These are phyloP conservation scores for Flaveria linearis DNA, from an alignment of 129 eudicot species.

Conservation along the genomic window DNA sequence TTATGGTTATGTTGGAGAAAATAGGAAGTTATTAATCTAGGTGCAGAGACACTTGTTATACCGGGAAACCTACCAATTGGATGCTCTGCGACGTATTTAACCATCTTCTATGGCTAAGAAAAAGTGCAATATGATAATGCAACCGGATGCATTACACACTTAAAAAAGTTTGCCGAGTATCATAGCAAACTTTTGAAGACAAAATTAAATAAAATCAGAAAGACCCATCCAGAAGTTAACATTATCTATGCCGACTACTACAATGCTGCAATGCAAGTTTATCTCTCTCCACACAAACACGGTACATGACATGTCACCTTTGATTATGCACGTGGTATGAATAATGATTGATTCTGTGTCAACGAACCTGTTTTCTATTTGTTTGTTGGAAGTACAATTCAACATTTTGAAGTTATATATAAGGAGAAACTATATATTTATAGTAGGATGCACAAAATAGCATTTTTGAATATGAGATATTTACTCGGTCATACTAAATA, in stretches of 20 bases:
- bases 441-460: background rate
- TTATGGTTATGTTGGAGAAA: background rate
- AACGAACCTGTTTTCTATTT: background rate
- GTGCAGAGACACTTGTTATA: conserved; percentile 58
- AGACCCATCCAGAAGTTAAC: conserved; percentile 44
- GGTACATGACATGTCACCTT: conserved; percentile 10
- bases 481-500: background rate
- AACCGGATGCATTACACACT: conserved; percentile 51
- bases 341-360: background rate
- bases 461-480: background rate
- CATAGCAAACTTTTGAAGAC: conserved; percentile 51
- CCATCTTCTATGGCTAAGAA: conserved; percentile 44
- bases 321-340: background rate
- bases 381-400: background rate
- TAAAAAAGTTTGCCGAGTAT: conserved; percentile 57
- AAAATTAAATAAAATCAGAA: conserved; percentile 40
- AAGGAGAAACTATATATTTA: background rate
- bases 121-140: conserved; percentile 47
- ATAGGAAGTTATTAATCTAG: conserved; percentile 55
- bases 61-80: conserved; percentile 81
- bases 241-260: conserved; percentile 43
- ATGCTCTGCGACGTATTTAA: conserved; percentile 58
- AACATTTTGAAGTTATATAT: background rate
- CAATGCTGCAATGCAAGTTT: conserved; percentile 33
- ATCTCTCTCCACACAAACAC: conserved; percentile 15